A percentile compares a stretch with the other conserved stretches of the same genome.
phyloP scores from a whole-genome alignment of 805 yeast species.

The Wickerhamomyces chambardii region DNA sequence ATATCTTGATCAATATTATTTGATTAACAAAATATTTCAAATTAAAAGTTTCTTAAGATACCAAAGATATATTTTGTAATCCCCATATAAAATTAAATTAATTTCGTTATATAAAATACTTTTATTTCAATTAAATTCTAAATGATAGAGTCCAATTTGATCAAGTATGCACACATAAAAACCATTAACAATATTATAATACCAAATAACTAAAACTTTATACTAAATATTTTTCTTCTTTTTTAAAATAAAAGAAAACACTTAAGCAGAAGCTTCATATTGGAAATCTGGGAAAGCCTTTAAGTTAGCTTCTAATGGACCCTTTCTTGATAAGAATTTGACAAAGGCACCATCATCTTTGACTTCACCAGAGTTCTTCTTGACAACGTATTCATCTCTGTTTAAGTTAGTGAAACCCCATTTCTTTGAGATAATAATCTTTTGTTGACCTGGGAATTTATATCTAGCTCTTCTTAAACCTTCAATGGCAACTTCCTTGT shows the following conservation, averaged over 20 bases:
- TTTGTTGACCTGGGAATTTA: slow-evolving; percentile 99
- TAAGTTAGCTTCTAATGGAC: slow-evolving; percentile 89
- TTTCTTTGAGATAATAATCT: slow-evolving; percentile 97
- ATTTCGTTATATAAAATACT: too few species aligned
- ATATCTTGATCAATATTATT: too few species aligned
- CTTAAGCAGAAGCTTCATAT: slow-evolving; percentile 27
- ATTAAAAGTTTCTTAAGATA: not conserved
- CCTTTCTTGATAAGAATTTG: slow-evolving; percentile 96
- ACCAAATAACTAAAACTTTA: too few species aligned
- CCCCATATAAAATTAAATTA: not conserved
- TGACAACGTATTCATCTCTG: slow-evolving; percentile 93
- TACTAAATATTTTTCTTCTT: too few species aligned
- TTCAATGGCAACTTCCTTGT: slow-evolving; percentile 96
- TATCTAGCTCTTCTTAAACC: slow-evolving; percentile 99
- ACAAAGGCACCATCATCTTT: slow-evolving; percentile 99
- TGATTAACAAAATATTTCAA: too few species aligned
- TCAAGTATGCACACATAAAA: too few species aligned
- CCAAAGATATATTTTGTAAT: not conserved
- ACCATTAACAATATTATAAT: too few species aligned
- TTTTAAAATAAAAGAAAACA: too few species aligned
- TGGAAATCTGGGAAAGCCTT: slow-evolving; percentile 83
- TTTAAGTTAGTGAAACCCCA: slow-evolving; percentile 99
- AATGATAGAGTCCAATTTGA: too few species aligned
- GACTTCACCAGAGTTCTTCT: slow-evolving; percentile 96
- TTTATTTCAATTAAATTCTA: too few species aligned